These are phyloP conservation scores for Stereum hirsutum DNA, from an alignment of 1,284 basidiomycete species.

Conservation along the genomic window DNA sequence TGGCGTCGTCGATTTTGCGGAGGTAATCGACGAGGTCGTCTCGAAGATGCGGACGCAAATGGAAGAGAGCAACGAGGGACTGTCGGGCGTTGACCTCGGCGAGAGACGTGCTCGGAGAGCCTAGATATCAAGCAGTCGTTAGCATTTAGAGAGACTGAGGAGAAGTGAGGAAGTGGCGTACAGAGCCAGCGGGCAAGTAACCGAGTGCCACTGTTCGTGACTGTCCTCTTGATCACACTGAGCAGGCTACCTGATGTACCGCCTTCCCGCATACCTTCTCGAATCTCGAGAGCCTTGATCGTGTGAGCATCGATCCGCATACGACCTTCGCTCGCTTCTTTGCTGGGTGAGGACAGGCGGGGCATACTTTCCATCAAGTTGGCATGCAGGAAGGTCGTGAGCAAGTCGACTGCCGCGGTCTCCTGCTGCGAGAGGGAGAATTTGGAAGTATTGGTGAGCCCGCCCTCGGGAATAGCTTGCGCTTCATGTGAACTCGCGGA, in stretches of 20 bases:
- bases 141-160: neutral
- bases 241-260: constrained; percentile 70
- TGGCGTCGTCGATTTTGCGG: constrained; percentile 59
- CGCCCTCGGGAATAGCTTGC: neutral
- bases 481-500: neutral
- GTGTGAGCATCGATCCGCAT: constrained; percentile 93
- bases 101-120: constrained; percentile 79
- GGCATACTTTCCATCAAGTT: constrained; percentile 82
- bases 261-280: constrained; percentile 70
- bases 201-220: constrained; percentile 75
- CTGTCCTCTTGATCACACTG: constrained; percentile 70
- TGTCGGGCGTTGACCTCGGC: constrained; percentile 69
- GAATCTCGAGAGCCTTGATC: constrained; percentile 82
- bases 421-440: constrained; percentile 28
- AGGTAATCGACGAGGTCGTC: constrained; percentile 58
- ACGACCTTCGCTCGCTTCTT: constrained; percentile 44
- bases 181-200: constrained; percentile 72
- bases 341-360: constrained; percentile 45
- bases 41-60: constrained; percentile 53
- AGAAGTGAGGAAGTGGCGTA: constrained; percentile 25
- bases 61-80: constrained; percentile 73
- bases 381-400: constrained; percentile 61
- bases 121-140: constrained; percentile 27
- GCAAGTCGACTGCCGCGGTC: constrained; percentile 49
- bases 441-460: constrained; percentile 2